A percentile compares a stretch with the other conserved stretches of the same genome.
These are phyloP conservation scores for Casuarina glauca DNA, from an alignment of 306 rosid genomes.

Conservation along the genomic window DNA sequence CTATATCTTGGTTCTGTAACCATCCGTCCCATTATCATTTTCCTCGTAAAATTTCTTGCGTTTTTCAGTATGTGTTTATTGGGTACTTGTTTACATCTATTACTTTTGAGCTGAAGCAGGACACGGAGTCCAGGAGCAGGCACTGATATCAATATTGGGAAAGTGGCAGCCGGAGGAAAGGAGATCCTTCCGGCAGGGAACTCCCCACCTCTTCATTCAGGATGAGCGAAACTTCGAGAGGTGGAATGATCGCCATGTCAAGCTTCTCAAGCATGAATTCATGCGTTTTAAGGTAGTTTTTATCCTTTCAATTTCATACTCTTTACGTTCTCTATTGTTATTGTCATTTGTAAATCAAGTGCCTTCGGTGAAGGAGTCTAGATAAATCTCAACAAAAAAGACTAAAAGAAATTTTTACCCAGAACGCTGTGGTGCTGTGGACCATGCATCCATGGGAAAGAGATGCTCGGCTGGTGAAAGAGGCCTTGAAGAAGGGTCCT, in stretches of 20 bases:
- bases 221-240: constrained; percentile 82
- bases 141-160: constrained; percentile 59
- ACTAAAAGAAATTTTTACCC: background rate
- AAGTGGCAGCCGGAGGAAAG: constrained; percentile 67
- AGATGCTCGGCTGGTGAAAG: constrained; percentile 79
- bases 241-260: constrained; percentile 56
- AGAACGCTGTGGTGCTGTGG: constrained; percentile 87
- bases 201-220: constrained; percentile 49
- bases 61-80: no score
- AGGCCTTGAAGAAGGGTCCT: constrained; percentile 68
- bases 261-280: constrained; percentile 76
- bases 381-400: no score
- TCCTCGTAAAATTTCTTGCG: no score
- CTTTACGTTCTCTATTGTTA: no score
- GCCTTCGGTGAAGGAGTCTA: no score
- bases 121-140: constrained; percentile 83
- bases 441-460: constrained; percentile 97
- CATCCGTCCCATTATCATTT: no score
- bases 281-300: constrained; percentile 69
- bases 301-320: background rate
- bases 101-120: constrained; percentile 37
- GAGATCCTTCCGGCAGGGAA: constrained; percentile 57
- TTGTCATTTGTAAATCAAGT: no score
- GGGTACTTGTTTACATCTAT: no score
- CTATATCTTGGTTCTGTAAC: background rate